Evolutionary conservation across 768 basidiomycete genomes (phyloP).

Genomic region (Russula brevipes): DNA sequence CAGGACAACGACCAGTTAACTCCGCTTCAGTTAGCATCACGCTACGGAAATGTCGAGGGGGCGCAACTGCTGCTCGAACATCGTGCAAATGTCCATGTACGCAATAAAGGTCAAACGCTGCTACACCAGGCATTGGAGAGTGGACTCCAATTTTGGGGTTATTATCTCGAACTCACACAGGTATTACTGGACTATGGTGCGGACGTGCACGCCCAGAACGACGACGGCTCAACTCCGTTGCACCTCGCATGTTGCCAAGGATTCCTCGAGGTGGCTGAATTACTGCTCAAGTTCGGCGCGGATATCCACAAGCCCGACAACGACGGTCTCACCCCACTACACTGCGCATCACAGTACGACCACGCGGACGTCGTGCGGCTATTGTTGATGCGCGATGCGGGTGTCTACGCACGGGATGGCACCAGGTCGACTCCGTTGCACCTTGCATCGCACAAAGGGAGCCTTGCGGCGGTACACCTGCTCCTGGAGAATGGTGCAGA

Average conservation of each 20-base stretch:
- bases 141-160: too few species aligned
- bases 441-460: background rate
- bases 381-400: background rate
- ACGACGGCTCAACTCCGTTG: background rate
- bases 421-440: background rate
- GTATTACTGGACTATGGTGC: background rate
- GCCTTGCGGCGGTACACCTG: background rate
- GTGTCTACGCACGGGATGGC: background rate
- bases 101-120: too few species aligned
- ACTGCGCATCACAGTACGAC: background rate
- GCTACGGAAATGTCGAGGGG: too few species aligned
- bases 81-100: too few species aligned
- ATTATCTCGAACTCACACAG: background rate
- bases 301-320: background rate
- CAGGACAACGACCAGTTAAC: background rate
- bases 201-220: background rate
- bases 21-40: background rate
- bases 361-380: too few species aligned
- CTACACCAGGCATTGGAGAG: background rate
- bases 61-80: too few species aligned
- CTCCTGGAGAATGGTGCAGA: background rate
- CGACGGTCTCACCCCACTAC: background rate
- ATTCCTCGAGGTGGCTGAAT: background rate
- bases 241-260: background rate
- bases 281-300: background rate